Evolutionary conservation across 2,329 filamentous ascomycete species (phyloP).

Genomic region (Penicillium brasilianum): DNA sequence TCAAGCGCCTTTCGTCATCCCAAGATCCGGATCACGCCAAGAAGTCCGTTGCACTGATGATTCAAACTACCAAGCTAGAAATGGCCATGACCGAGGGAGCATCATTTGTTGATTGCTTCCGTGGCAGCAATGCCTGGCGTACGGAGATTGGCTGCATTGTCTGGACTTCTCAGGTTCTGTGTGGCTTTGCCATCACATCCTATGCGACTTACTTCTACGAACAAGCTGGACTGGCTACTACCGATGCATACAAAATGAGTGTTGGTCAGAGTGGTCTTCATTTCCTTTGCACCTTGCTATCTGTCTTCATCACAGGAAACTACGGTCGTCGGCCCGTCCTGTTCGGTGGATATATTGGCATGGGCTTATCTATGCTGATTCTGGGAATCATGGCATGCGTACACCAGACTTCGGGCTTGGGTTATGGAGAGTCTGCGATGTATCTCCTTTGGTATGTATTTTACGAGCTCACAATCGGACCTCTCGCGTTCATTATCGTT

Average conservation of each 20-base stretch:
- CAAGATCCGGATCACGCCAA: constrained; percentile 3
- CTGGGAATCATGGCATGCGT: constrained; percentile 46
- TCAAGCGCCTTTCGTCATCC: constrained; percentile 21
- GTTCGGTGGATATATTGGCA: constrained; percentile 36
- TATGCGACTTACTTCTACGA: constrained; percentile 45
- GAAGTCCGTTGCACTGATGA: constrained; percentile 9
- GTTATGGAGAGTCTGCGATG: constrained; percentile 44
- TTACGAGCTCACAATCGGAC: constrained; percentile 60
- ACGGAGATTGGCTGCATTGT: constrained; percentile 43
- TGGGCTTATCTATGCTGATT: constrained; percentile 30
- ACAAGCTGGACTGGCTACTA: constrained; percentile 45
- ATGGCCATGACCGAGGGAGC: constrained; percentile 27
- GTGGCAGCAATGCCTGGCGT: constrained; percentile 39
- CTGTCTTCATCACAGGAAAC: constrained; percentile 40
- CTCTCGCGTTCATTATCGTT: constrained; percentile 57
- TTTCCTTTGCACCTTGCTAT: constrained; percentile 37
- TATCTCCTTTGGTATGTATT: constrained; percentile 58
- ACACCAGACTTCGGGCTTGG: constrained; percentile 36
- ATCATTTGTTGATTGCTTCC: constrained; percentile 46
- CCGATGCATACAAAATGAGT: constrained; percentile 34
- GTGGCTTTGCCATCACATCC: constrained; percentile 38
- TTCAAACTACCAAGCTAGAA: not conserved
- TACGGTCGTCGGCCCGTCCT: constrained; percentile 45
- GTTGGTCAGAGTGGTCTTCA: constrained; percentile 45
- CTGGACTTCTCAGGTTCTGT: constrained; percentile 40